Evolutionary conservation across 495 filamentous ascomycete genomes (phyloP).

Genomic region (Copromyces sp.): DNA sequence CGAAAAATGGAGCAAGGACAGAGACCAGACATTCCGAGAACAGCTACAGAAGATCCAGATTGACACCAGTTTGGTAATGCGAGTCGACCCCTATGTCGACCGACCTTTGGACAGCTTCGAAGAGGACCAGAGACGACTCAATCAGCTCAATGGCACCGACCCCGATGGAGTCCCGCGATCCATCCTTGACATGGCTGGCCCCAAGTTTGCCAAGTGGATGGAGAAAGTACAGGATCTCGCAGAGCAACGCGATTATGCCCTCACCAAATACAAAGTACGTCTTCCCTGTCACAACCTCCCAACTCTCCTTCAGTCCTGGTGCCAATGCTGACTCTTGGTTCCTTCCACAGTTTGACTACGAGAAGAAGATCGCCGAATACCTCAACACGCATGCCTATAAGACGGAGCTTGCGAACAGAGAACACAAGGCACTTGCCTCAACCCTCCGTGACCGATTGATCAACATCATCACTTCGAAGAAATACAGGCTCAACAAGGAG

Average conservation of each 20-base stretch:
- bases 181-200: conserved; percentile 61
- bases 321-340: conserved; percentile 9
- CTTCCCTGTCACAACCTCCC: neutral
- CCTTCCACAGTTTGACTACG: conserved; percentile 38
- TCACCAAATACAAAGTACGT: conserved; percentile 66
- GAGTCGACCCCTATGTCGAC: conserved; percentile 67
- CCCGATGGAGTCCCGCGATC: conserved; percentile 30
- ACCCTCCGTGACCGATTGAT: conserved; percentile 80
- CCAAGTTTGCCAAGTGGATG: conserved; percentile 69
- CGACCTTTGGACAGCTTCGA: conserved; percentile 61
- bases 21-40: conserved; percentile 75
- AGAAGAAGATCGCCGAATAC: conserved; percentile 43
- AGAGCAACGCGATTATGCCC: conserved; percentile 69
- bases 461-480: conserved; percentile 64
- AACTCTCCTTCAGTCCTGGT: neutral
- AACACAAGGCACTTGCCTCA: conserved; percentile 63
- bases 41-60: conserved; percentile 81
- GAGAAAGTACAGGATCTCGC: conserved; percentile 75
- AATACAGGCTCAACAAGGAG: conserved; percentile 66
- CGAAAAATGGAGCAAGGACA: conserved; percentile 65
- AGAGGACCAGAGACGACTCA: conserved; percentile 55
- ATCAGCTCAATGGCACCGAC: conserved; percentile 44
- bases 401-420: conserved; percentile 66
- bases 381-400: conserved; percentile 48
- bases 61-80: conserved; percentile 78